These are phyloP conservation scores for Candida coleopterorum DNA, from an alignment of 805 yeast genomes.

Conservation along the genomic window DNA sequence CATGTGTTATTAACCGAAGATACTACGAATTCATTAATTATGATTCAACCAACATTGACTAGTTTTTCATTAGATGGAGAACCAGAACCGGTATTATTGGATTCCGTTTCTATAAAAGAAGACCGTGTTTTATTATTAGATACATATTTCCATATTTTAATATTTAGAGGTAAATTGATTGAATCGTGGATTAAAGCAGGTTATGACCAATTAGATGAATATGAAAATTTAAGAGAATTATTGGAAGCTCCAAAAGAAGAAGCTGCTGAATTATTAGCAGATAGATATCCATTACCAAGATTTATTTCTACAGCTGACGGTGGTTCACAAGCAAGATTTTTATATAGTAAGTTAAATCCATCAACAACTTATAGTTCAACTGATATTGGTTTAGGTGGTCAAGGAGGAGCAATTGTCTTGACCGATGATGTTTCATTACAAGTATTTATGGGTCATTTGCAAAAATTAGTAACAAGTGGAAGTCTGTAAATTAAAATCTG, in stretches of 20 bases:
- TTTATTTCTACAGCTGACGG: conserved; percentile 97
- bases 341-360: conserved; percentile 92
- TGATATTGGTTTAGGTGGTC: conserved; percentile 44
- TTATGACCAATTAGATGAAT: conserved; percentile 87
- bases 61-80: conserved; percentile 73
- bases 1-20: conserved; percentile 90
- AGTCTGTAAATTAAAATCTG: not conserved
- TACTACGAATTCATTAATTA: conserved; percentile 84
- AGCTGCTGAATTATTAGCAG: conserved; percentile 86
- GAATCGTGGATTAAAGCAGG: conserved; percentile 97
- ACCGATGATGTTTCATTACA: conserved; percentile 96
- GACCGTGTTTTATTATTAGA: conserved; percentile 85
- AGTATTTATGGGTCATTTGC: conserved; percentile 91
- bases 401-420: conserved; percentile 76
- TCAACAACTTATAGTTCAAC: conserved; percentile 73
- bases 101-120: conserved; percentile 86
- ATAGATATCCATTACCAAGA: conserved; percentile 96
- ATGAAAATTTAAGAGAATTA: conserved; percentile 79
- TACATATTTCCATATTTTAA: conserved; percentile 93
- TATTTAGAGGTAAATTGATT: conserved; percentile 91
- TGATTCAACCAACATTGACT: conserved; percentile 96
- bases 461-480: conserved; percentile 73
- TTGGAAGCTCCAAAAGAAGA: conserved; percentile 87
- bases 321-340: conserved; percentile 96
- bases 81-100: conserved; percentile 89